Evolutionary conservation across 2,329 filamentous ascomycete genomes (phyloP).

Genomic region (Sphaerulina vaccinii): DNA sequence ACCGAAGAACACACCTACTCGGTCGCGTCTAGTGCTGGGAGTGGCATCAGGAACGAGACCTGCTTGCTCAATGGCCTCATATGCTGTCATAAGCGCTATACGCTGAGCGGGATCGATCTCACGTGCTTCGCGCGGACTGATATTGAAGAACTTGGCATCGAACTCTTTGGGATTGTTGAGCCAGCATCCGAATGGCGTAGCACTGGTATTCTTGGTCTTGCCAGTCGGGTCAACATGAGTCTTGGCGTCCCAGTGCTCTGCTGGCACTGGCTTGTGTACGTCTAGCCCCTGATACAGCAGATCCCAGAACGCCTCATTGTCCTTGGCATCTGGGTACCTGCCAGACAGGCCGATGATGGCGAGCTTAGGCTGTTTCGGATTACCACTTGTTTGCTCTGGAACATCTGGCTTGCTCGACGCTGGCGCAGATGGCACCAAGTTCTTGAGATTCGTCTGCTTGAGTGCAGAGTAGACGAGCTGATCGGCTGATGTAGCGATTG

Average conservation of each 20-base stretch:
- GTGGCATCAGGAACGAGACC: slow-evolving; percentile 73
- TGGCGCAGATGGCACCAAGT: slow-evolving; percentile 40
- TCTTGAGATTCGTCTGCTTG: not conserved
- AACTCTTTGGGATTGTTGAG: slow-evolving; percentile 74
- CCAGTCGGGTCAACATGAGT: slow-evolving; percentile 70
- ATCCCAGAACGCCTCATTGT: slow-evolving; percentile 71
- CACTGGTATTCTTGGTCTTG: slow-evolving; percentile 72
- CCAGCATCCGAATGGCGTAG: slow-evolving; percentile 74
- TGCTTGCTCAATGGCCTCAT: slow-evolving; percentile 78
- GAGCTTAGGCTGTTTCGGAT: slow-evolving; percentile 63
- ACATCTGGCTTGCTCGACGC: slow-evolving; percentile 45
- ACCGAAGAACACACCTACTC: slow-evolving; percentile 72
- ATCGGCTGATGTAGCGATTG: slow-evolving; percentile 1
- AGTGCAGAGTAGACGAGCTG: slow-evolving; percentile 2
- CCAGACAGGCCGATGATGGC: slow-evolving; percentile 83
- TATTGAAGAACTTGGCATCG: slow-evolving; percentile 83
- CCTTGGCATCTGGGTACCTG: slow-evolving; percentile 71
- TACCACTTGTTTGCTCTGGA: slow-evolving; percentile 42
- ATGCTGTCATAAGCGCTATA: slow-evolving; percentile 71
- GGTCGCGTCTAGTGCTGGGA: slow-evolving; percentile 62
- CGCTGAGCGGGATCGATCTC: slow-evolving; percentile 81
- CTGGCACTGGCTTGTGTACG: slow-evolving; percentile 66
- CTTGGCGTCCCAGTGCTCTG: slow-evolving; percentile 69
- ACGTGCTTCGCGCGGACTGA: slow-evolving; percentile 76
- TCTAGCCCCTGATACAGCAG: slow-evolving; percentile 72